Evolutionary conservation across 352 stramenopile genomes (phyloP).

Genomic region (Phytophthora idaei): DNA sequence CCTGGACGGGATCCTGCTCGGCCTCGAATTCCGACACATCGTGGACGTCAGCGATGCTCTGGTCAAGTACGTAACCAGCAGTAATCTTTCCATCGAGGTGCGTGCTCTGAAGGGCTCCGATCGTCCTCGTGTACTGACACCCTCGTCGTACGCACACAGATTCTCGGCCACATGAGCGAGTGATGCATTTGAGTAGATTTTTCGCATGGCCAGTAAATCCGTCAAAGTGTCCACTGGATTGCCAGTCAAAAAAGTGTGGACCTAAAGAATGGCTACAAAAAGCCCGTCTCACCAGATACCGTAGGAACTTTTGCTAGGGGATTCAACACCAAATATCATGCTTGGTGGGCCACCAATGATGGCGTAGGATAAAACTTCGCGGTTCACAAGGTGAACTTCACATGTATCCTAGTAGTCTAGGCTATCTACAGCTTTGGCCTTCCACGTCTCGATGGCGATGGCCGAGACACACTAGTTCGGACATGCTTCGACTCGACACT

Average conservation of each 20-base stretch:
- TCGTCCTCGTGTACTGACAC: background rate
- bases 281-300: background rate
- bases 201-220: conserved; percentile 4
- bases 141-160: conserved; percentile 15
- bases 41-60: conserved; percentile 60
- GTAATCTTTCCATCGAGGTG: conserved; percentile 57
- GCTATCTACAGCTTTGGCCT: background rate
- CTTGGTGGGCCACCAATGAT: too few species aligned
- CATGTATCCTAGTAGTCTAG: background rate
- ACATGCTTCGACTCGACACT: too few species aligned
- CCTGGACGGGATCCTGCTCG: conserved; percentile 13
- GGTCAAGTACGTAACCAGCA: conserved; percentile 54
- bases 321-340: background rate
- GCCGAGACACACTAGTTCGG: too few species aligned
- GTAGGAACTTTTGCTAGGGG: background rate
- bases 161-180: conserved; percentile 28
- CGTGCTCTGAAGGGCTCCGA: conserved; percentile 8
- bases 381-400: too few species aligned
- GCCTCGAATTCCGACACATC: conserved; percentile 38
- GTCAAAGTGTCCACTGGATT: conserved; percentile 1
- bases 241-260: background rate
- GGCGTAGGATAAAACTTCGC: too few species aligned
- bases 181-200: background rate
- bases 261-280: conserved; percentile 15
- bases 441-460: too few species aligned